Base-by-base conservation (phyloP, 129 eudicot genomes). In the Saussurea involucrata region DNA sequence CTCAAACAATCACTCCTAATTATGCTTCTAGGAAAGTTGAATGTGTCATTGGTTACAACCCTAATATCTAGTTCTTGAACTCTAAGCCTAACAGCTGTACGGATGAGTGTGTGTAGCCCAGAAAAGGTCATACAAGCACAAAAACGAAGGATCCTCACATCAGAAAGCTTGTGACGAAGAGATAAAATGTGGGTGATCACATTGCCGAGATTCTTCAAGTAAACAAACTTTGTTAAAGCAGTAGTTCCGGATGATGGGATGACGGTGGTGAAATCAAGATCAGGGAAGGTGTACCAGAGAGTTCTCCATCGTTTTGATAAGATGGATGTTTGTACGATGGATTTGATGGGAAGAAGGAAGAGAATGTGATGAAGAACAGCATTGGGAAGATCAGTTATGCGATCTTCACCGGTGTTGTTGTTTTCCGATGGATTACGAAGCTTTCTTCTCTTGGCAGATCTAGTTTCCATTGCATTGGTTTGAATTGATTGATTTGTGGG, bases 11-110 rank as follows among this genome's bases (percentile, higher is more conserved):
- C 77, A 61, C 87, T 66, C 1, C 9, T 74, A 0, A 79, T 66
- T 11, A 87, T 64, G 73, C 91, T 75, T 33, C 92, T 78, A 0
- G 97, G 95, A 27, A 92, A 85, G 66, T 89, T 92, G 66, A 92
- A 87, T 40, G 74, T 82, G 33, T 89, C 97, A 55, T 81, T 72
- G 2, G 92, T 92, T 10, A 79, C 46, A 21, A 89, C 89, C 65
- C 83, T 84, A 5, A 92, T 76, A 58, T 92, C 97, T 3, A 92
- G 90, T 44, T 92, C 89, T 78, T 84, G 92, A 70, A 92, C 95
- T 12, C 83, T 72, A 24, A 73, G 88, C 71, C 82, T 80, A 37
- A 87, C 85, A 0, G 92, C 95, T 0, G 68, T 17, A 7, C 95
- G 90, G 22, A 90, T 83, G 49, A 92, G 40, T 3, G 72, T 46